A percentile compares a stretch with the other conserved stretches of the same genome.
These are phyloP conservation scores for Purpureocillium lavendulum DNA, from an alignment of 2,329 filamentous ascomycete species.

Conservation along the genomic window DNA sequence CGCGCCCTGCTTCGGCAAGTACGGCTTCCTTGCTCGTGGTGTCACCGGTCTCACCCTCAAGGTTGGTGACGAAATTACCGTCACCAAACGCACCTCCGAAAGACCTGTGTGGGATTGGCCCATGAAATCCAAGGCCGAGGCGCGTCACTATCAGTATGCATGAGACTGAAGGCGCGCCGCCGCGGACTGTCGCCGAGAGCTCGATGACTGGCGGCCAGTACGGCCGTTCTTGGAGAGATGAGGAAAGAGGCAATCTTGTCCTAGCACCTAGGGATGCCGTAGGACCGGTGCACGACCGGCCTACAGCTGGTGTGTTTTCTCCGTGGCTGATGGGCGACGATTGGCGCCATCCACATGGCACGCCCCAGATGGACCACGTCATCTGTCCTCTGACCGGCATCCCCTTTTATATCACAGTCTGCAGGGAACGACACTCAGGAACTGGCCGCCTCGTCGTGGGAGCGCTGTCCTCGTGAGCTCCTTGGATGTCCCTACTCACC, in stretches of 20 bases:
- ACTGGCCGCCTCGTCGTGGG: not conserved
- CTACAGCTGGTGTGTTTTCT: no score
- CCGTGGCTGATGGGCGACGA: not conserved
- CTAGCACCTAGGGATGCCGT: no score
- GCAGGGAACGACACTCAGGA: no score
- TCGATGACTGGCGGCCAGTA: no score
- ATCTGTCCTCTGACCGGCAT: not conserved
- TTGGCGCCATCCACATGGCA: not conserved
- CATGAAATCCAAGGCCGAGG: constrained; percentile 9
- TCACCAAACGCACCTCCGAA: constrained; percentile 40
- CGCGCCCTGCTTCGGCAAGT: constrained; percentile 64
- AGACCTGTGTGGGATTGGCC: constrained; percentile 48
- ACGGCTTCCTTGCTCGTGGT: constrained; percentile 47
- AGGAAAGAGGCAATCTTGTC: not conserved
- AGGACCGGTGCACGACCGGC: no score
- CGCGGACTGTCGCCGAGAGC: not conserved
- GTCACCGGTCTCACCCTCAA: constrained; percentile 25
- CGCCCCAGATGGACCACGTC: not conserved
- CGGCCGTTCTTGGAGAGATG: not conserved
- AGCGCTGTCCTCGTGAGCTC: no score
- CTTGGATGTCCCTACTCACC: no score
- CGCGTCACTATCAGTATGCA: constrained; percentile 15
- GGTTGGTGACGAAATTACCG: constrained; percentile 48
- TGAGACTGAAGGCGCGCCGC: not conserved
- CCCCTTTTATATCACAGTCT: no score